These are phyloP conservation scores for Meira nashicola DNA, from an alignment of 1,284 basidiomycete species.

Conservation along the genomic window DNA sequence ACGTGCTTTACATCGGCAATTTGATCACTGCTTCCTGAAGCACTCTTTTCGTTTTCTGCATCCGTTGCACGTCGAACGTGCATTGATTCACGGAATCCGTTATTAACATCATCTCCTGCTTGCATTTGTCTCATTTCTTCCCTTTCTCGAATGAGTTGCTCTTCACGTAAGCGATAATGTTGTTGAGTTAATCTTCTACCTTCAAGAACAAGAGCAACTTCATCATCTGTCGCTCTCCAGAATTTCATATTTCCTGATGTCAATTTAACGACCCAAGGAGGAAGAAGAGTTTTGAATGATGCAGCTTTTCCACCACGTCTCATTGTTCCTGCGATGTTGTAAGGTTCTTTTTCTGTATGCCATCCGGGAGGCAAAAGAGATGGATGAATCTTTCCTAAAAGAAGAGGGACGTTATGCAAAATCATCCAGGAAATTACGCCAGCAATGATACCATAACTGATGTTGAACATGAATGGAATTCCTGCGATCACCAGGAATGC, in stretches of 20 bases:
- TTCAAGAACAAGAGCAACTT: conserved; percentile 45
- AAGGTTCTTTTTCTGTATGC: conserved; percentile 49
- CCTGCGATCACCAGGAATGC: conserved; percentile 33
- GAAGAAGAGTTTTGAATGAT: conserved; percentile 32
- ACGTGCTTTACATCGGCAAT: too few species aligned
- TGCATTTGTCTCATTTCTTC: conserved; percentile 12
- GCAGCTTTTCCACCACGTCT: conserved; percentile 12
- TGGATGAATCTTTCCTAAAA: conserved; percentile 57
- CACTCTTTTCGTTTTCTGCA: too few species aligned
- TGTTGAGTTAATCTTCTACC: conserved; percentile 38
- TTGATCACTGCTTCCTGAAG: too few species aligned
- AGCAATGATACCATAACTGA: conserved; percentile 82
- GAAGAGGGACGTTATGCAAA: conserved; percentile 66
- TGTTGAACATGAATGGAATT: conserved; percentile 58
- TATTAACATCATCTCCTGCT: neutral
- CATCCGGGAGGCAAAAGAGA: conserved; percentile 63
- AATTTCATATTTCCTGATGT: conserved; percentile 38
- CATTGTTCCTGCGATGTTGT: conserved; percentile 20
- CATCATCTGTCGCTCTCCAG: conserved; percentile 46
- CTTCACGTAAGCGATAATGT: conserved; percentile 25
- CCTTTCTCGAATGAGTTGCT: conserved; percentile 31
- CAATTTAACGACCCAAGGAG: conserved; percentile 47
- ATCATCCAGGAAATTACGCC: conserved; percentile 69
- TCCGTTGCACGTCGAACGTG: too few species aligned
- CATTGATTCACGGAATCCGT: conserved; percentile 2